Base-by-base conservation (phyloP, 495 filamentous ascomycete species). In the Xylaria intraflava region DNA sequence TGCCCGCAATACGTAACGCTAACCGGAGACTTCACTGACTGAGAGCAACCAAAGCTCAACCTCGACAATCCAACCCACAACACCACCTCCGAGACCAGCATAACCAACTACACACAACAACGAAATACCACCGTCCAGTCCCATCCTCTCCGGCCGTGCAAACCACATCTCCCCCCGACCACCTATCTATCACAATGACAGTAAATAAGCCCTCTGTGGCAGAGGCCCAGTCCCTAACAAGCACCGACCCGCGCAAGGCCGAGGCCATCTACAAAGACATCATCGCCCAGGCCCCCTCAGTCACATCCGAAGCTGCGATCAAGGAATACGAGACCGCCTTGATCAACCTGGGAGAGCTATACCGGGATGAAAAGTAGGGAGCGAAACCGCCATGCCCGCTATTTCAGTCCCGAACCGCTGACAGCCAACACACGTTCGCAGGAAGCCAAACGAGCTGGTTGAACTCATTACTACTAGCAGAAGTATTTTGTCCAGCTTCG, bases 381-480 rank as follows among this genome's bases (percentile, higher is more conserved):
- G 17, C 6, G 14, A 10, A 3, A 19, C 11, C 46, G 14, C 3
- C 36, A 29, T 10, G 49, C 47, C 16, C 35, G 27, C 35, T 10
- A n/a, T 19, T n/a, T 14, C 12, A 9, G n/a, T 16, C n/a, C 46
- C 35, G 39, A 0, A 19, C 47, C 50, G 45, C 57, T 62, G 50
- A 65, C 43, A 24, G 36, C 16, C 26, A 48, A 4, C 35, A 5
- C 35, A 17, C 17, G 31, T 23, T 46, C 12, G 9, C 52, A 83
- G 79, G 73, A 89, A 90, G 72, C 74, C 87, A 60, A 71, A 91
- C 61, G 90, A 93, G 68, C 87, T 99, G 45, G 89, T 93, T 45
- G 87, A 90, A 57, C 81, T 99, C 61, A 87, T 99, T 58, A 90
- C 84, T 59, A 85, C 87, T 64, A 96, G 91, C 68, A 83, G 92